Percentiles rank a stretch among this genome's conserved stretches.
phyloP scores from a whole-genome alignment of 2,329 filamentous ascomycete species.

The Colletotrichum sp. region DNA sequence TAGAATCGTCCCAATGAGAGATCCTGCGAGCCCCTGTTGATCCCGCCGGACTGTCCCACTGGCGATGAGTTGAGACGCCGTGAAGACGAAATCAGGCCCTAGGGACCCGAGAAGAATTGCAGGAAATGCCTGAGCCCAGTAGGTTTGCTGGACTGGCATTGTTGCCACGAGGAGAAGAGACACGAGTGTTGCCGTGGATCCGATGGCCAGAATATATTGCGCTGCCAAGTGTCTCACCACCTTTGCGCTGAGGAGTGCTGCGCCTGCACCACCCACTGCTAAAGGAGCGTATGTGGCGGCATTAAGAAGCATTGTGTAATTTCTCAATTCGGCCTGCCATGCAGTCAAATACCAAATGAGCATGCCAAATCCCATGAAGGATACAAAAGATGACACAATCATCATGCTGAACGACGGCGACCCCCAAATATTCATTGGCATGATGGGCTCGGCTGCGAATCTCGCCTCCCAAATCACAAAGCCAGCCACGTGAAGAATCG shows the following conservation, averaged over 20 bases:
- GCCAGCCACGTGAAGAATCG: background rate
- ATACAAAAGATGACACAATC: background rate
- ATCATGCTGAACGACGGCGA: background rate
- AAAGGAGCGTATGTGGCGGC: background rate
- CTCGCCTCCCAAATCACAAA: background rate
- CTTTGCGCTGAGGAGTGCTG: background rate
- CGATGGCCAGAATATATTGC: background rate
- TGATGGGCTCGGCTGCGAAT: background rate
- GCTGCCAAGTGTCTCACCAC: background rate
- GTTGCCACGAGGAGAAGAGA: background rate
- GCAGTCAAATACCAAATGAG: background rate
- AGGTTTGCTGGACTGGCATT: background rate
- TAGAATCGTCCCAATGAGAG: background rate
- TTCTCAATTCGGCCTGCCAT: background rate
- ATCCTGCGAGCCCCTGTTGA: background rate
- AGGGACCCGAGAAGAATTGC: background rate
- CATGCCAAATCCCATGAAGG: background rate
- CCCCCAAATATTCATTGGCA: background rate
- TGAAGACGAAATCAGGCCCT: background rate
- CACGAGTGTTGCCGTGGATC: background rate
- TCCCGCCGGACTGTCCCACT: background rate
- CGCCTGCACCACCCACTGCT: background rate
- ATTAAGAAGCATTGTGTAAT: background rate
- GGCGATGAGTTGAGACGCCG: background rate
- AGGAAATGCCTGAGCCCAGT: background rate